These are phyloP conservation scores for Phlebiopsis flavidoalba DNA, from an alignment of 768 basidiomycete species.

Conservation along the genomic window DNA sequence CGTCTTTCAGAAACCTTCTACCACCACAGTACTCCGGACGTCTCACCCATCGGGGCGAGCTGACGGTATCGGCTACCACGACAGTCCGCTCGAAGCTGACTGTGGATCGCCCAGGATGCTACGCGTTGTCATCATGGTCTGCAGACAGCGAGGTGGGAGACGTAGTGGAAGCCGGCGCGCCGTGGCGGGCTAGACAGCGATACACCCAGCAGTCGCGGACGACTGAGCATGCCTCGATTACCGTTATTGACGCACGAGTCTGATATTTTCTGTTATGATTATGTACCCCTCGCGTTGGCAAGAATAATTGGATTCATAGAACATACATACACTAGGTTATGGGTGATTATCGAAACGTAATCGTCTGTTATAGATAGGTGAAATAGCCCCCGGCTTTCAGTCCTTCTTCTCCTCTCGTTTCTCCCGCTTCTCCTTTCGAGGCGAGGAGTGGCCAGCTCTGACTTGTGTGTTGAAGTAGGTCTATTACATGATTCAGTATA, in stretches of 20 bases:
- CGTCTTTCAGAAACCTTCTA: constrained; percentile 32
- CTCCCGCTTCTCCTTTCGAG: constrained; percentile 41
- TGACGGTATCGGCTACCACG: constrained; percentile 44
- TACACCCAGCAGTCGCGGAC: constrained; percentile 34
- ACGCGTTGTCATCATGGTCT: constrained; percentile 63
- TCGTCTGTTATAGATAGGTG: background rate
- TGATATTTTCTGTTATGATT: background rate
- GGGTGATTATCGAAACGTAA: too few relatives aligned
- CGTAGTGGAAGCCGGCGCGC: constrained; percentile 15
- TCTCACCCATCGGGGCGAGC: constrained; percentile 56
- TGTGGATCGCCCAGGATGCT: constrained; percentile 58
- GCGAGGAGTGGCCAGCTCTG: constrained; percentile 52
- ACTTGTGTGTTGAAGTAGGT: constrained; percentile 71
- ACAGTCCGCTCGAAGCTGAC: constrained; percentile 50
- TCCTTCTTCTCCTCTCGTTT: constrained; percentile 25
- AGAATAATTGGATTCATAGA: background rate
- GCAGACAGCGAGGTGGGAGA: constrained; percentile 63
- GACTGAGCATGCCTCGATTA: constrained; percentile 28
- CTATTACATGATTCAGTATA: constrained; percentile 27
- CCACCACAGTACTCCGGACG: constrained; percentile 59
- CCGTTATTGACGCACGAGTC: constrained; percentile 25
- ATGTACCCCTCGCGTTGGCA: background rate
- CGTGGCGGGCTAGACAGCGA: constrained; percentile 33
- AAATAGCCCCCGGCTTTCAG: constrained; percentile 5
- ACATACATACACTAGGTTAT: too few relatives aligned